Evolutionary conservation across 2,329 filamentous ascomycete genomes (phyloP), one percentile per base, ranked within the genome.

Genomic region (Neonectria sp.): DNA sequence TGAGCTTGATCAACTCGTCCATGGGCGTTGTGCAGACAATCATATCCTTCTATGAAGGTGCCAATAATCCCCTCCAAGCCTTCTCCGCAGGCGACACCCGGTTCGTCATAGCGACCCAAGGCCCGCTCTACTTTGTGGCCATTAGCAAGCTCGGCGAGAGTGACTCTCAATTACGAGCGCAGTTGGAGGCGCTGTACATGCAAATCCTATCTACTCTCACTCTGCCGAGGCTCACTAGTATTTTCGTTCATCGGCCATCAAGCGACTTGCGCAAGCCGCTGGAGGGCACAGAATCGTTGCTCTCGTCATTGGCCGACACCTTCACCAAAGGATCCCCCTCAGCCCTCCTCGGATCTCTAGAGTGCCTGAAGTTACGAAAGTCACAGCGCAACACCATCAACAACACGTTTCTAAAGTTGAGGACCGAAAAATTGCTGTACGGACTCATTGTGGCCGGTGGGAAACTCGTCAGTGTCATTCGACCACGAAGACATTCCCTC

Each of bases 11-110:
- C 78, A 97, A 97, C 75, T 93, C 93, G 57, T 98, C 96, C 75
- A 95, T 98, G 79, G 96, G 96, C 46, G 92, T 99, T 21, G 92
- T 98, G 2, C 96, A 98, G 79, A 99, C 96, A 49, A 95, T 99
- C 74, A 97, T 99, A 69, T 98, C 96, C 1, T 98, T 98, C 79
- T 98, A 97, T 77, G 92, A 97, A 78, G 91, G 91, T 52, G 89
- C 92, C 9, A 88, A 92, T 63, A 93, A 97, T 77, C 89, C 89
- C 1, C 86, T 99, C 12, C 89, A 90, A 71, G 92, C 92, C 15
- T 99, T 99, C 78, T 94, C 92, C 2, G 95, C 96, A n/a, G 95
- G 93, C 15, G 89, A 91, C 60, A 91, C 94, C 29, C 91, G 93
- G 65, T 98, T 99, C 74, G 93, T 97, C 29, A 89, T 99, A 68